phyloP scores from a whole-genome alignment of 2,329 filamentous ascomycete species.

The Alternaria incomplexa region DNA sequence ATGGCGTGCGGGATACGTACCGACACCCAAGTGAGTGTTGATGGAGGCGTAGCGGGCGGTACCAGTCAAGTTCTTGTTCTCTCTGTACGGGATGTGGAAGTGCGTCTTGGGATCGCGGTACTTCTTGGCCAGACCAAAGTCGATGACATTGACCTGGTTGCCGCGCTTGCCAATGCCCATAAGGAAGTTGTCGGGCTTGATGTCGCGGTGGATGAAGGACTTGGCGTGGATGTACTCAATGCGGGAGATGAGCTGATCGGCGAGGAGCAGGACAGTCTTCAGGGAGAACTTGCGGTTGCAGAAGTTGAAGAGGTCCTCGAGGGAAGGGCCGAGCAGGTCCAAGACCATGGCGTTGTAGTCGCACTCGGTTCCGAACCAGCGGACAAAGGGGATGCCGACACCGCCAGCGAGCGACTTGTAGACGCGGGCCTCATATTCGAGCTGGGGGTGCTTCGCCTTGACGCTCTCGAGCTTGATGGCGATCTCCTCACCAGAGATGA shows the following conservation, averaged over 20 bases:
- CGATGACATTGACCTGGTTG: constrained; percentile 99
- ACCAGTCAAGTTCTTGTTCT: constrained; percentile 99
- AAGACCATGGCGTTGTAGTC: constrained; percentile 99
- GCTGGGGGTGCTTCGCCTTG: constrained; percentile 98
- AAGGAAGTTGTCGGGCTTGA: constrained; percentile 99
- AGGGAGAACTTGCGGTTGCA: constrained; percentile 99
- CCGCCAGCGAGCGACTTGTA: constrained; percentile 89
- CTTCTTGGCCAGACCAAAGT: constrained; percentile 99
- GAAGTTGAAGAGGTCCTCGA: constrained; percentile 99
- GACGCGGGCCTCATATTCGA: constrained; percentile 97
- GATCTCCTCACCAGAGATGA: constrained; percentile 99
- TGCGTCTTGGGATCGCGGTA: constrained; percentile 99
- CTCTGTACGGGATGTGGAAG: constrained; percentile 99
- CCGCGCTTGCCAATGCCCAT: constrained; percentile 99
- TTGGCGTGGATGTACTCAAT: constrained; percentile 99
- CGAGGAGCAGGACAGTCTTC: constrained; percentile 95
- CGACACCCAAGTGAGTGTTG: constrained; percentile 96
- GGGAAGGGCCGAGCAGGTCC: constrained; percentile 89
- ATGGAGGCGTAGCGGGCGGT: constrained; percentile 98
- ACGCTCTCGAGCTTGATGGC: constrained; percentile 99
- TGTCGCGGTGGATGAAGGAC: constrained; percentile 99
- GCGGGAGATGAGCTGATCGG: constrained; percentile 97
- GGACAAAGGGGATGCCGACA: constrained; percentile 97
- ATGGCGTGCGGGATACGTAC: constrained; percentile 55
- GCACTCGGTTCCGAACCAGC: constrained; percentile 99